Evolutionary conservation across 345 rosid species (phyloP).

Genomic region (Eutrema japonicum): DNA sequence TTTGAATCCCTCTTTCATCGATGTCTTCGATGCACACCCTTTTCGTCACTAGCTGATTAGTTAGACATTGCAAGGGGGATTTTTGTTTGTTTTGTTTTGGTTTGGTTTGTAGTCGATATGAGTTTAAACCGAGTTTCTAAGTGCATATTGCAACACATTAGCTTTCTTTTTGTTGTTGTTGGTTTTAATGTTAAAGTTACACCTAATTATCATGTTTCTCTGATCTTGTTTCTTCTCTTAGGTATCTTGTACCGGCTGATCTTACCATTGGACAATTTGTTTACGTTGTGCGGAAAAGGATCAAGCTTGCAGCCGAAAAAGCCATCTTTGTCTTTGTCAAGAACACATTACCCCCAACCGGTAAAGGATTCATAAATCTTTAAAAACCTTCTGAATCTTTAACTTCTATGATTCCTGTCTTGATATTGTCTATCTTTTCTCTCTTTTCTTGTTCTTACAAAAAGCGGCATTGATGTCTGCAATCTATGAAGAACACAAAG

Average conservation of each 20-base stretch:
- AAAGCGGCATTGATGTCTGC: conserved; percentile 77
- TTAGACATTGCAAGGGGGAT: neutral
- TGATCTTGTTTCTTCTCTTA: conserved; percentile 33
- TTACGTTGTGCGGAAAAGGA: conserved; percentile 80
- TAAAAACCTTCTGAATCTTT: neutral
- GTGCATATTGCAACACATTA: neutral
- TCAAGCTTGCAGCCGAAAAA: conserved; percentile 79
- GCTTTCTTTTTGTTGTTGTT: neutral
- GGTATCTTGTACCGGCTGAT: conserved; percentile 89
- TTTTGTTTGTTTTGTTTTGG: no score
- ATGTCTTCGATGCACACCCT: neutral
- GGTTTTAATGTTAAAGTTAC: neutral
- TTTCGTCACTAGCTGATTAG: neutral
- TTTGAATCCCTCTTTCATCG: neutral
- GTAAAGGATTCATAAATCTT: conserved; percentile 37
- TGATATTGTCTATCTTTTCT: neutral
- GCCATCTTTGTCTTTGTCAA: conserved; percentile 86
- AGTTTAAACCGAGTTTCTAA: neutral
- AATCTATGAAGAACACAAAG: conserved; percentile 80
- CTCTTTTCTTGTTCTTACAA: conserved; percentile 3
- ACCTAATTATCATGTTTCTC: no score
- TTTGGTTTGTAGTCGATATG: neutral
- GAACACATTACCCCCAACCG: conserved; percentile 76
- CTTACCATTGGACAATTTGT: conserved; percentile 86
- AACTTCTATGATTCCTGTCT: neutral